phyloP scores from a whole-genome alignment of 2,329 filamentous ascomycete species.

The Apiospora sp. region DNA sequence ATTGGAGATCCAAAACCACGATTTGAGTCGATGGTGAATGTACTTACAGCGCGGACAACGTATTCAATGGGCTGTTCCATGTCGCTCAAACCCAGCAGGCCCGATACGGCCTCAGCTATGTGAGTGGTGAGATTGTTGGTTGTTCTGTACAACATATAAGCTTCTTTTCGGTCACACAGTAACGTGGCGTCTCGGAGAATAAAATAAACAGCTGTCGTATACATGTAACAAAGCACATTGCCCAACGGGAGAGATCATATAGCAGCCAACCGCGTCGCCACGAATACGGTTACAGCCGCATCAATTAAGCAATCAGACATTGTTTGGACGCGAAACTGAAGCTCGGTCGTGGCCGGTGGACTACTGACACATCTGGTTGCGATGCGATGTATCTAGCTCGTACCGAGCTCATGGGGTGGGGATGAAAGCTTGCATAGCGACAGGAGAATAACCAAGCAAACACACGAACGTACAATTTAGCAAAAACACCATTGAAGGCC shows the following conservation, averaged over 20 bases:
- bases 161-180: not conserved
- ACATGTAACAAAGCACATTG: not conserved
- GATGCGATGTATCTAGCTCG: not conserved
- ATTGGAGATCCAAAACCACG: not conserved
- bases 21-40: not conserved
- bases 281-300: not conserved
- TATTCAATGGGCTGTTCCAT: slow-evolving; percentile 55
- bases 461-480: slow-evolving; percentile 73
- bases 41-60: slow-evolving; percentile 57
- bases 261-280: not conserved
- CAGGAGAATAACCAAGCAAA: not conserved
- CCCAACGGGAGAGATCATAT: not conserved
- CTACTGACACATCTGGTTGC: not conserved
- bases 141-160: slow-evolving; percentile 48
- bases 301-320: not conserved
- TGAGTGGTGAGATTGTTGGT: slow-evolving; percentile 62
- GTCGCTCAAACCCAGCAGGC: slow-evolving; percentile 51
- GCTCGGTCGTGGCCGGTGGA: not conserved
- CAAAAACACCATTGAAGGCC: slow-evolving; percentile 83
- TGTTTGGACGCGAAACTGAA: not conserved
- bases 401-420: not conserved
- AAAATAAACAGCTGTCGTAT: slow-evolving; percentile 3
- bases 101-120: slow-evolving; percentile 55
- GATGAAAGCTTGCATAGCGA: not conserved
- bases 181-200: not conserved